Evolutionary conservation across 176 grass and related monocot species (phyloP).

Genomic region (Avena eriantha): DNA sequence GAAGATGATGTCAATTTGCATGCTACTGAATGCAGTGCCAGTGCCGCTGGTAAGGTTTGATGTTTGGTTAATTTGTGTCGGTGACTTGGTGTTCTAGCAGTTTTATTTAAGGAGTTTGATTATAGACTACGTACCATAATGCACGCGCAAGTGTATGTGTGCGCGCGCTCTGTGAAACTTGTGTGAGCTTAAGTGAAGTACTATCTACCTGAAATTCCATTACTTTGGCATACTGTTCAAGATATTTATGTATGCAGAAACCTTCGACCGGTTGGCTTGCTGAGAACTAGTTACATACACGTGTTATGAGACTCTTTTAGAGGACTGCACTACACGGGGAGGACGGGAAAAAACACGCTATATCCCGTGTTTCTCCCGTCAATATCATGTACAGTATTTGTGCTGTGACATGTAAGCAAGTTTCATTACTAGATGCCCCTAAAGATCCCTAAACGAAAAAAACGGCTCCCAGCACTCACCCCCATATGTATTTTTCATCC

Average conservation of each 20-base stretch:
- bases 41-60: constrained; percentile 15
- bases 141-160: neutral
- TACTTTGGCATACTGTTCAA: neutral
- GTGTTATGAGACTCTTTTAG: too few relatives aligned
- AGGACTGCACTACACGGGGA: neutral
- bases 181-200: neutral
- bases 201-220: neutral
- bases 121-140: constrained; percentile 32
- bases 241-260: neutral
- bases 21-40: neutral
- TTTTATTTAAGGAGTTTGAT: constrained; percentile 8
- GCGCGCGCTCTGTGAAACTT: constrained; percentile 18
- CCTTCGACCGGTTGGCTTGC: too few relatives aligned
- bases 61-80: neutral
- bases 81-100: neutral
- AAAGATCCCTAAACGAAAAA: too few relatives aligned
- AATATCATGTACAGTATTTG: too few relatives aligned
- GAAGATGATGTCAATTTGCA: neutral
- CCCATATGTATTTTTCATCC: too few relatives aligned
- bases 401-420: too few relatives aligned
- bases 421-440: too few relatives aligned
- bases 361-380: too few relatives aligned
- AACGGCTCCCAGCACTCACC: too few relatives aligned
- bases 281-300: too few relatives aligned
- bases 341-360: too few relatives aligned